These are phyloP conservation scores for Mucor sp. DNA, from an alignment of 371 early-diverging fungal genomes.

Conservation along the genomic window DNA sequence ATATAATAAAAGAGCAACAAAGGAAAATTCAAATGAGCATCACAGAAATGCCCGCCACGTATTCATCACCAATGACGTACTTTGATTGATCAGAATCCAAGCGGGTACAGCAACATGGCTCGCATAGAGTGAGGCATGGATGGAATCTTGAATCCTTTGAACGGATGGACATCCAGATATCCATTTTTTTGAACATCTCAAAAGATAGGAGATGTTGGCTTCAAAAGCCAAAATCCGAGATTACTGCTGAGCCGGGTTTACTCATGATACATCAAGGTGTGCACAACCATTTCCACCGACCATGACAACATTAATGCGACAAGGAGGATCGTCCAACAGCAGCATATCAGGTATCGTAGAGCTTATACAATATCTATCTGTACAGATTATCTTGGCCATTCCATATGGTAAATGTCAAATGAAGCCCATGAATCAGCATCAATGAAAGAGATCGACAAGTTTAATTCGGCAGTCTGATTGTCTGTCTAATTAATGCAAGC, in stretches of 20 bases:
- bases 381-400: too few relatives aligned
- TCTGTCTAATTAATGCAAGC: background rate
- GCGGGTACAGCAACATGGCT: background rate
- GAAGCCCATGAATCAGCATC: background rate
- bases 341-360: too few relatives aligned
- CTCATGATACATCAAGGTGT: too few relatives aligned
- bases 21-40: background rate
- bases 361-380: too few relatives aligned
- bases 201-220: background rate
- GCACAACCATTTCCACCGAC: background rate
- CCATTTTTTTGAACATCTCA: background rate
- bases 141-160: background rate
- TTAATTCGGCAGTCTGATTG: background rate
- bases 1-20: background rate
- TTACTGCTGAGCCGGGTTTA: too few relatives aligned
- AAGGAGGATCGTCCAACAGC: too few relatives aligned
- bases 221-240: background rate
- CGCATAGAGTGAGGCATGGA: too few relatives aligned
- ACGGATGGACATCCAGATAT: background rate
- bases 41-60: slow-evolving; percentile 1
- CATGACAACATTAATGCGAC: too few relatives aligned
- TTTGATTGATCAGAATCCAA: background rate
- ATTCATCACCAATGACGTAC: background rate
- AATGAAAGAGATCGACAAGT: background rate
- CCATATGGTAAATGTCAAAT: background rate